Evolutionary conservation across 257 asterid species (phyloP).

Genomic region (Solanum dulcamara): DNA sequence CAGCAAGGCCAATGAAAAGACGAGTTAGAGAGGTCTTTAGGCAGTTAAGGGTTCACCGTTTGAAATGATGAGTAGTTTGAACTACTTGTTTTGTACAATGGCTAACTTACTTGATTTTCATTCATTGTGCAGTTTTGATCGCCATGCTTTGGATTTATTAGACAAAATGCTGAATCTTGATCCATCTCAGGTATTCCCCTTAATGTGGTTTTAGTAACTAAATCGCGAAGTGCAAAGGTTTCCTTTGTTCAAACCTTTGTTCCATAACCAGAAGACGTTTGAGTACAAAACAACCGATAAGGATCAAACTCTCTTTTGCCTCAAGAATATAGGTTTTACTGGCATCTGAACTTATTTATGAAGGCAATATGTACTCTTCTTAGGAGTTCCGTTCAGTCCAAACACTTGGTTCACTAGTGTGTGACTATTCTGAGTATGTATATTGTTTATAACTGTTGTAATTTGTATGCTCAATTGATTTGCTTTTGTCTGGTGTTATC

Average conservation of each 20-base stretch:
- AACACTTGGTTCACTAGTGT: not conserved
- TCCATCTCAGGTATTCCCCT: constrained; percentile 75
- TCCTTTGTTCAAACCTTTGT: not conserved
- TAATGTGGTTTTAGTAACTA: not conserved
- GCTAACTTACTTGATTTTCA: not conserved
- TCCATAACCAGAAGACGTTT: not conserved
- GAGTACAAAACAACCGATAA: not conserved
- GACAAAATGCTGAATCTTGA: constrained; percentile 92
- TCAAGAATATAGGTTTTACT: not conserved
- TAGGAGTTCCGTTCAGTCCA: not conserved
- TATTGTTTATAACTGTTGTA: not conserved
- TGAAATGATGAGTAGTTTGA: not conserved
- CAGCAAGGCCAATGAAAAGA: constrained; percentile 73
- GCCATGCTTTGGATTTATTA: constrained; percentile 80
- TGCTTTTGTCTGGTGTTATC: not conserved
- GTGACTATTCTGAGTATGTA: not conserved
- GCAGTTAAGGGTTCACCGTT: constrained; percentile 47
- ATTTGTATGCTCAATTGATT: not conserved
- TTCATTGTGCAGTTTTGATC: constrained; percentile 57
- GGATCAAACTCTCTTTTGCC: not conserved
- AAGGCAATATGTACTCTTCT: not conserved
- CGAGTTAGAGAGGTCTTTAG: constrained; percentile 77
- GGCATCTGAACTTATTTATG: not conserved
- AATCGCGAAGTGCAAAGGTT: not conserved
- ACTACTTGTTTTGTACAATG: not conserved